A percentile compares a stretch with the other conserved stretches of the same genome.
Evolutionary conservation across 202 grass and related monocot genomes (phyloP).

Genomic region (Digitaria exilis): DNA sequence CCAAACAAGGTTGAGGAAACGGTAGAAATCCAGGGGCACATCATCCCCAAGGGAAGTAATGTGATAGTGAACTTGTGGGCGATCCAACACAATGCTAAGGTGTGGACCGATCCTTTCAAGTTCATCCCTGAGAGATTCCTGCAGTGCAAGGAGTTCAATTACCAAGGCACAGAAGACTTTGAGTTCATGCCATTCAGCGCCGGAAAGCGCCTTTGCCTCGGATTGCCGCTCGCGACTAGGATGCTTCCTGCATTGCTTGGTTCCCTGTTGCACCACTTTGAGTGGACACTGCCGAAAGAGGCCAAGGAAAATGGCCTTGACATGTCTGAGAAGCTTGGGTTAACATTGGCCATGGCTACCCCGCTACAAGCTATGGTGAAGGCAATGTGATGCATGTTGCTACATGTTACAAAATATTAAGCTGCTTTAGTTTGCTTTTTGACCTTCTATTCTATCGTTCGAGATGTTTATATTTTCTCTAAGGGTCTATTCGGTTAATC

Average conservation of each 20-base stretch:
- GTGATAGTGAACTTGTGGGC: slow-evolving; percentile 61
- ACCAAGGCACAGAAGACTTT: too few relatives aligned
- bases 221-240: slow-evolving; percentile 34
- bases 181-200: slow-evolving; percentile 55
- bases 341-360: slow-evolving; percentile 34
- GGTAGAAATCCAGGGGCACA: slow-evolving; percentile 31
- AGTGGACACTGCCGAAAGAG: slow-evolving; percentile 26
- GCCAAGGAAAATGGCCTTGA: slow-evolving; percentile 1
- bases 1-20: slow-evolving; percentile 25
- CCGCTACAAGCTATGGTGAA: slow-evolving; percentile 38
- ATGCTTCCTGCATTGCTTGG: slow-evolving; percentile 59
- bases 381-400: neutral
- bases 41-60: slow-evolving; percentile 32
- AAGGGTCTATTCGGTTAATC: too few relatives aligned
- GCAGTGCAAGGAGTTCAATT: neutral
- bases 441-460: too few relatives aligned
- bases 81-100: neutral
- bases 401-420: too few relatives aligned
- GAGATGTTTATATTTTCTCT: too few relatives aligned
- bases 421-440: too few relatives aligned
- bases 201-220: slow-evolving; percentile 11
- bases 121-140: slow-evolving; percentile 59
- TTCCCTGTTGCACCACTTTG: slow-evolving; percentile 41
- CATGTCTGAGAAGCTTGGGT: slow-evolving; percentile 57
- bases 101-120: slow-evolving; percentile 27